These are phyloP conservation scores for Mimosa pudica DNA, from an alignment of 306 rosid species.

Conservation along the genomic window DNA sequence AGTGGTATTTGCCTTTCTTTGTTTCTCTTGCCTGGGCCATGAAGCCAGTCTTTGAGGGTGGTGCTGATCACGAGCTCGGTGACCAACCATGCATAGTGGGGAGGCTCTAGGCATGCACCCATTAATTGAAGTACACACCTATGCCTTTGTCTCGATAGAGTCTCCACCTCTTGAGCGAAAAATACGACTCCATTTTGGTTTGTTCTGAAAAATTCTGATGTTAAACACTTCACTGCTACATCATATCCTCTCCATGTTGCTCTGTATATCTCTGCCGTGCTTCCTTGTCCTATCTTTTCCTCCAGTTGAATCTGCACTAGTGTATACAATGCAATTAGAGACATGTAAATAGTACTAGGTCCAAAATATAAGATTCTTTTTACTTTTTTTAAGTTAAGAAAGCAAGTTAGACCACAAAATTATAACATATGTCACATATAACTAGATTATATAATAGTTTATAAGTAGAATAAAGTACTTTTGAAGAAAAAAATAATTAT, in stretches of 20 bases:
- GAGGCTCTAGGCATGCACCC: conserved; percentile 86
- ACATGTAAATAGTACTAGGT: not conserved
- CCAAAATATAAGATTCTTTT: too few relatives aligned
- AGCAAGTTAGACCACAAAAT: too few relatives aligned
- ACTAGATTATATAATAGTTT: too few relatives aligned
- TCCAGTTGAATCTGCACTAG: conserved; percentile 52
- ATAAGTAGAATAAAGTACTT: too few relatives aligned
- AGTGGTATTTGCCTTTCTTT: conserved; percentile 46
- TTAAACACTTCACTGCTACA: conserved; percentile 78
- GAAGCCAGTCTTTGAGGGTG: conserved; percentile 77
- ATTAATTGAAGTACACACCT: conserved; percentile 63
- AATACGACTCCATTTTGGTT: conserved; percentile 55
- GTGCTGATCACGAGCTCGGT: conserved; percentile 52
- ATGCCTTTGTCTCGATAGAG: conserved; percentile 67
- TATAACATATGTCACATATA: too few relatives aligned
- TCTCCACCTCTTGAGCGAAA: conserved; percentile 72
- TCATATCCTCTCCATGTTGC: conserved; percentile 77
- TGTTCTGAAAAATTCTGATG: conserved; percentile 52
- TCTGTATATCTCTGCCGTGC: conserved; percentile 60
- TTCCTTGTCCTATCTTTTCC: conserved; percentile 75
- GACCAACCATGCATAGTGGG: conserved; percentile 71
- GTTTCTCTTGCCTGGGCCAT: conserved; percentile 61
- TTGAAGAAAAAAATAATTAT: too few relatives aligned
- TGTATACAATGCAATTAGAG: not conserved
- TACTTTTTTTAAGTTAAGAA: too few relatives aligned